A percentile compares a stretch with the other conserved stretches of the same genome.
phyloP scores from a whole-genome alignment of 192 early-diverging fungal genomes.

The Coemansia umbellata region DNA sequence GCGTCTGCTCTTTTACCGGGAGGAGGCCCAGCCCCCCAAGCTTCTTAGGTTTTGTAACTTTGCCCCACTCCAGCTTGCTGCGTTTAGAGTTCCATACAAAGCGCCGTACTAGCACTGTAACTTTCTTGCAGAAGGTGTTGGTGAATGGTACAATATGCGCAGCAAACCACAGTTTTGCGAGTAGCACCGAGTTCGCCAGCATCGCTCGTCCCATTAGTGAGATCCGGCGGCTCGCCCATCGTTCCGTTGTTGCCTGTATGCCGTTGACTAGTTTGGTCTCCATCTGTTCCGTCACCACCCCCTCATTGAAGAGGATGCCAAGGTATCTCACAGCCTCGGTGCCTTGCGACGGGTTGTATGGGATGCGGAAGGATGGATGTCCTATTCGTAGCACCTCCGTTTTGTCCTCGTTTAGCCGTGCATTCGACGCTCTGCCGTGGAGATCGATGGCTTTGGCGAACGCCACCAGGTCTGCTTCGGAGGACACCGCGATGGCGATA shows the following conservation, averaged over 20 bases:
- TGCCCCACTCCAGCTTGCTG: background rate
- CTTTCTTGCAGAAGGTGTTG: background rate
- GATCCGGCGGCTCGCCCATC: background rate
- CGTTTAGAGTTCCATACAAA: background rate
- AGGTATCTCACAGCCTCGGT: background rate
- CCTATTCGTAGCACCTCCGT: conserved; percentile 8
- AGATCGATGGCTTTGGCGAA: background rate
- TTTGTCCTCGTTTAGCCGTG: conserved; percentile 3
- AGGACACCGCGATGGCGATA: conserved; percentile 1
- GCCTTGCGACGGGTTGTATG: background rate
- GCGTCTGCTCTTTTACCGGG: too few species aligned
- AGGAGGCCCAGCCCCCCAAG: background rate
- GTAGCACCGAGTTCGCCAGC: background rate
- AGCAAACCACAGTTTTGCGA: conserved; percentile 6
- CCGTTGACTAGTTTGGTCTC: background rate
- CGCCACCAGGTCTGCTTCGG: background rate
- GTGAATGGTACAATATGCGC: conserved; percentile 1
- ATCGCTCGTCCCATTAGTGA: background rate
- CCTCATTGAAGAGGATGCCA: conserved; percentile 4
- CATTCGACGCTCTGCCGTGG: conserved; percentile 2
- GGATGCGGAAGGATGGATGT: background rate
- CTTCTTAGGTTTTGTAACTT: background rate
- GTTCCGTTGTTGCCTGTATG: background rate
- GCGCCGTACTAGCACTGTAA: background rate
- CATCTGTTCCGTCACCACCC: background rate